These are phyloP conservation scores for Phialophora tarda DNA, from an alignment of 2,329 filamentous ascomycete species.

Conservation along the genomic window DNA sequence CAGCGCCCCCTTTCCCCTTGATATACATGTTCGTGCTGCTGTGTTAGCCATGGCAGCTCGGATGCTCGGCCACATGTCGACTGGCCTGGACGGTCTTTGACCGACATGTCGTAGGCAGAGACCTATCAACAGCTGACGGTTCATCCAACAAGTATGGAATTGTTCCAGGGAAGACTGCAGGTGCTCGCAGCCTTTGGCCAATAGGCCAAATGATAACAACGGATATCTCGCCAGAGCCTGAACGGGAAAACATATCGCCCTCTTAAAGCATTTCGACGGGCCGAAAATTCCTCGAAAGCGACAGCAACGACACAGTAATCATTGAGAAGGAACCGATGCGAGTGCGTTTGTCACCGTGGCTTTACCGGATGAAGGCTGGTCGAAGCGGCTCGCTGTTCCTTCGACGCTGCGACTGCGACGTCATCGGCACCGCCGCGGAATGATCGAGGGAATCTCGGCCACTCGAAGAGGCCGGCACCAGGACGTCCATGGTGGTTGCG, in stretches of 20 bases:
- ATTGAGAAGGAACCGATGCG: not conserved
- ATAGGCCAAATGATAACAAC: not conserved
- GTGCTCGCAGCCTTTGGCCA: not conserved
- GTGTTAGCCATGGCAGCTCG: not conserved
- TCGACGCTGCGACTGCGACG: not conserved
- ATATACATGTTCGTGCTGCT: constrained; percentile 1
- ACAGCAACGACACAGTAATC: not conserved
- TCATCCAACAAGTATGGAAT: constrained; percentile 6
- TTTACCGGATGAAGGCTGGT: not conserved
- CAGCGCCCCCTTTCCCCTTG: not conserved
- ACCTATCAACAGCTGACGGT: not conserved
- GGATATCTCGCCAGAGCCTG: constrained; percentile 1
- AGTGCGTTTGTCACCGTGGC: not conserved
- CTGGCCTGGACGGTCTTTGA: not conserved
- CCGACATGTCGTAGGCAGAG: not conserved
- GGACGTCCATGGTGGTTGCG: no score
- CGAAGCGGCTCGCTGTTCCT: no score
- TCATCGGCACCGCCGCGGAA: not conserved
- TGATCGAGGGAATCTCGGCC: not conserved
- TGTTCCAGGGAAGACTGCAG: constrained; percentile 3
- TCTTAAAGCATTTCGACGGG: not conserved
- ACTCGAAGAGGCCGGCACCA: not conserved
- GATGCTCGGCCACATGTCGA: constrained; percentile 10
- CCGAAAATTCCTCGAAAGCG: not conserved
- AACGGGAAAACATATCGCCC: constrained; percentile 6